Percentiles rank a stretch among this genome's conserved stretches.
Conservation (phyloP, 805 yeast species). For the Blastobotrys chiropterorum region DNA sequence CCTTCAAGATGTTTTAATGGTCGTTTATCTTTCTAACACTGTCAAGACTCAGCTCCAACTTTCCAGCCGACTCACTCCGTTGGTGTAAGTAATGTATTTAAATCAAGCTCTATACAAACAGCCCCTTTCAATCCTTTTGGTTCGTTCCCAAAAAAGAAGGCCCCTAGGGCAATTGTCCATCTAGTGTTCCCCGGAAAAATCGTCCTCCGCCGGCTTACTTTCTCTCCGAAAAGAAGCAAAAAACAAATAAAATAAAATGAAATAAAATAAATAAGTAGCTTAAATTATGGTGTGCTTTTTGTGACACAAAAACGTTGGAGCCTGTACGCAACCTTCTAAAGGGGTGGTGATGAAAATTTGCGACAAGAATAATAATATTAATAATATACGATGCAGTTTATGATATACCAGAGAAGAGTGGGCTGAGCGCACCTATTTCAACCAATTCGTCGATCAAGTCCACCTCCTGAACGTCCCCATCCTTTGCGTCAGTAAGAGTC, state of each 20-base stretch:
- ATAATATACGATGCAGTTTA: constrained; percentile 5
- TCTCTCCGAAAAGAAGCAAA: too few relatives aligned
- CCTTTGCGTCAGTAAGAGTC: constrained; percentile 11
- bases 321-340: too few relatives aligned
- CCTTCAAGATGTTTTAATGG: constrained; percentile 72
- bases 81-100: constrained; percentile 28
- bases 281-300: too few relatives aligned
- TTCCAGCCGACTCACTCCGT: constrained; percentile 64
- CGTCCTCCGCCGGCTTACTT: too few relatives aligned
- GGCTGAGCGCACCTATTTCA: constrained; percentile 32
- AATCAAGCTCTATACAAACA: neutral
- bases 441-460: constrained; percentile 32
- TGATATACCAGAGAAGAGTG: constrained; percentile 25
- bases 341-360: too few relatives aligned
- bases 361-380: constrained; percentile 1
- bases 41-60: constrained; percentile 79
- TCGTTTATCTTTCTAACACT: constrained; percentile 76
- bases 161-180: too few relatives aligned
- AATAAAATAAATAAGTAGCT: neutral
- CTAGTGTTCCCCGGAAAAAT: too few relatives aligned
- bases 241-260: too few relatives aligned
- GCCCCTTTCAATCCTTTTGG: too few relatives aligned
- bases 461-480: constrained; percentile 12
- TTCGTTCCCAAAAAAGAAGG: neutral
- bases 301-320: too few relatives aligned